phyloP scores from a whole-genome alignment of 176 grass and related monocot species.

The Zea mays region Zm-B73-REFERENCE-NAM-5.0 NC_050096.1:121517001-121517500 shows the following conservation, averaged over 20 bases:
- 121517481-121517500: too few relatives aligned
- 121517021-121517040: too few relatives aligned
- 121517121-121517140: slow-evolving; percentile 3
- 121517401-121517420: not conserved
- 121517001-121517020: too few relatives aligned
- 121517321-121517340: not conserved
- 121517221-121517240: slow-evolving; percentile 19
- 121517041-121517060: slow-evolving; percentile 25
- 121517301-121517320: not conserved
- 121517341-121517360: not conserved
- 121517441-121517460: too few relatives aligned
- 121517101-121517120: not conserved
- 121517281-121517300: slow-evolving; percentile 33
- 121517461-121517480: not conserved
- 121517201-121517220: slow-evolving; percentile 20
- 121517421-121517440: too few relatives aligned
- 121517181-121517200: not conserved
- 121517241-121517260: not conserved
- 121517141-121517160: not conserved
- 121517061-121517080: slow-evolving; percentile 32
- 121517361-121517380: slow-evolving; percentile 28
- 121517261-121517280: slow-evolving; percentile 26
- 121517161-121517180: not conserved
- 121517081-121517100: not conserved
- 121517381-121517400: slow-evolving; percentile 10